A percentile compares a stretch with the other conserved stretches of the same genome.
Conservation (phyloP, 805 yeast genomes). For the Wickerhamiella kazuoi region DNA sequence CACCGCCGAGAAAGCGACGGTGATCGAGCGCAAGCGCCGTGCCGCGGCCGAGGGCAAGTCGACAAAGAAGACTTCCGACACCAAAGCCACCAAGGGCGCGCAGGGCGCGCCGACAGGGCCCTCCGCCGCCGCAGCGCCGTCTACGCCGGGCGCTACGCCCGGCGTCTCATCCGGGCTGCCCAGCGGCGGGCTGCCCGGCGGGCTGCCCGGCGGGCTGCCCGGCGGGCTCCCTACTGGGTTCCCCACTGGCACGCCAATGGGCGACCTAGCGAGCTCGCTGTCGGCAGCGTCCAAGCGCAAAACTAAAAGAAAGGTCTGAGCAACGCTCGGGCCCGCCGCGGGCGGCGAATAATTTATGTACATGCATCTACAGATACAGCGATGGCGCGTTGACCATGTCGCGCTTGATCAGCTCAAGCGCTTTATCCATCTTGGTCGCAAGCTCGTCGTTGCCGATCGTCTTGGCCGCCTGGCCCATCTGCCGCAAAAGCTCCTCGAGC, state of each 20-base stretch:
- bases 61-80: neutral
- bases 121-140: neutral
- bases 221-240: too few species aligned
- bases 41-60: constrained; percentile 5
- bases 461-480: constrained; percentile 77
- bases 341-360: neutral
- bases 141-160: neutral
- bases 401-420: constrained; percentile 74
- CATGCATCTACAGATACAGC: constrained; percentile 36
- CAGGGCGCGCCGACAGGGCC: neutral
- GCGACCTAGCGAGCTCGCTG: too few species aligned
- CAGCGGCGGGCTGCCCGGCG: too few species aligned
- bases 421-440: constrained; percentile 75
- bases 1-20: constrained; percentile 51
- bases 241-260: too few species aligned
- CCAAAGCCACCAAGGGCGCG: too few species aligned
- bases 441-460: constrained; percentile 82
- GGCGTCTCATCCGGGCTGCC: too few species aligned
- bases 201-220: too few species aligned
- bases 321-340: too few species aligned
- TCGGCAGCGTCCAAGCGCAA: too few species aligned
- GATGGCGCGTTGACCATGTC: constrained; percentile 96
- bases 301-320: too few species aligned
- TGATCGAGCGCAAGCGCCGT: constrained; percentile 38
- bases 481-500: constrained; percentile 81